Conservation (phyloP, 345 rosid genomes). For the Gossypium turneri region DNA sequence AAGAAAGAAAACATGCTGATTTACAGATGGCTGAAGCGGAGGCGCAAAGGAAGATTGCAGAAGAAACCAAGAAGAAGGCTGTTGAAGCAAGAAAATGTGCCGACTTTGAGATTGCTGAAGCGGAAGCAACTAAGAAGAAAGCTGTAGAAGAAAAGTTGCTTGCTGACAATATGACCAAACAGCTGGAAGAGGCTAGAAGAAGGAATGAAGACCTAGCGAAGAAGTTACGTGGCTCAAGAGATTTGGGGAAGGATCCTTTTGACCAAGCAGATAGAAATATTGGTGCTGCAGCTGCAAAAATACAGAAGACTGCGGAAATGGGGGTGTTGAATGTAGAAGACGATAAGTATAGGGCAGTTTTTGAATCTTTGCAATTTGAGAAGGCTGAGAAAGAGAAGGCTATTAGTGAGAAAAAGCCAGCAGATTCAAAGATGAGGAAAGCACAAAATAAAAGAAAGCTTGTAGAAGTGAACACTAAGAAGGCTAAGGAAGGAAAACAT, state of each 20-base stretch:
- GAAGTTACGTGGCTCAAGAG: conserved; percentile 19
- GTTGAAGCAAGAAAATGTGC: conserved; percentile 19
- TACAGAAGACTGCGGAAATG: conserved; percentile 27
- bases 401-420: conserved; percentile 21
- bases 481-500: conserved; percentile 31
- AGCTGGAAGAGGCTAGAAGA: conserved; percentile 11
- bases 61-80: conserved; percentile 4
- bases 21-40: neutral
- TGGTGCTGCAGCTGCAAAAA: neutral
- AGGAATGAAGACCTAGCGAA: conserved; percentile 32
- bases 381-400: conserved; percentile 23
- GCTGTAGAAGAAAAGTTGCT: neutral
- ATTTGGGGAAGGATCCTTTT: conserved; percentile 14
- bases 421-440: conserved; percentile 24
- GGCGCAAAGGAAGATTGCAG: neutral
- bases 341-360: conserved; percentile 16
- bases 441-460: conserved; percentile 23
- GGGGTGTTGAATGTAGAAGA: conserved; percentile 43
- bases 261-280: conserved; percentile 7
- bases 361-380: conserved; percentile 14
- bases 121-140: neutral
- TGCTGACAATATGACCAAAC: neutral
- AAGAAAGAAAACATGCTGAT: conserved; percentile 28
- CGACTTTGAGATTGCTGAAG: too few relatives aligned
- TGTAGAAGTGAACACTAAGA: conserved; percentile 22